These are phyloP conservation scores for Trichosporon asahii DNA, from an alignment of 1,284 basidiomycete species.

Conservation along the genomic window DNA sequence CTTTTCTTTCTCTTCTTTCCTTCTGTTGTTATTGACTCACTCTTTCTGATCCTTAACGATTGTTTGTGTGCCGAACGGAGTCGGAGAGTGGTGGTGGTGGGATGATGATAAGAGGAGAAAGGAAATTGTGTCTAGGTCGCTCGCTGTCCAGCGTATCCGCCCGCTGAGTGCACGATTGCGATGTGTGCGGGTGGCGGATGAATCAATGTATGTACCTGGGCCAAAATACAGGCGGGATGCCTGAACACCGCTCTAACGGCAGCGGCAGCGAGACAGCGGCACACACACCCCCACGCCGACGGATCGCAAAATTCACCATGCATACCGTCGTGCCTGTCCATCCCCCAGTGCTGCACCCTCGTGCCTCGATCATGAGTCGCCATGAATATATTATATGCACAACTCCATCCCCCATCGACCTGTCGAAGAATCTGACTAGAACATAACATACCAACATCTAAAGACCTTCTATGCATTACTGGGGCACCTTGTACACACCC, in stretches of 20 bases:
- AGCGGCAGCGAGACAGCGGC: background rate
- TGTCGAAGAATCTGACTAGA: background rate
- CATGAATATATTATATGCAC: too few relatives aligned
- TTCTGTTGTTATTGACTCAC: background rate
- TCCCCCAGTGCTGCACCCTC: too few relatives aligned
- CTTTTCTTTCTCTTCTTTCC: background rate
- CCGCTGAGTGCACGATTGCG: background rate
- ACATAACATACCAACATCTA: background rate
- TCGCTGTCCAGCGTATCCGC: background rate
- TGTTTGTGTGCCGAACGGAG: background rate
- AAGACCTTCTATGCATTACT: background rate
- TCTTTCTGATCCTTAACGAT: background rate
- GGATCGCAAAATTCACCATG: background rate
- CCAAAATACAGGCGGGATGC: background rate
- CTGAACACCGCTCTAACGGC: background rate
- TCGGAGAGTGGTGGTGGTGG: background rate
- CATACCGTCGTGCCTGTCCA: too few relatives aligned
- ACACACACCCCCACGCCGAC: background rate
- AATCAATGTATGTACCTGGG: background rate
- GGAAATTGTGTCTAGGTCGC: background rate
- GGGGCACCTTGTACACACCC: conserved; percentile 56
- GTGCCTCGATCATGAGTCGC: too few relatives aligned
- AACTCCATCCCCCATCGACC: too few relatives aligned
- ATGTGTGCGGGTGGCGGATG: background rate
- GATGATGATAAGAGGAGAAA: background rate